Evolutionary conservation across 192 early-diverging fungal genomes (phyloP), one percentile per base, ranked within the genome.

Genomic region (Lunasporangiospora selenospora): DNA sequence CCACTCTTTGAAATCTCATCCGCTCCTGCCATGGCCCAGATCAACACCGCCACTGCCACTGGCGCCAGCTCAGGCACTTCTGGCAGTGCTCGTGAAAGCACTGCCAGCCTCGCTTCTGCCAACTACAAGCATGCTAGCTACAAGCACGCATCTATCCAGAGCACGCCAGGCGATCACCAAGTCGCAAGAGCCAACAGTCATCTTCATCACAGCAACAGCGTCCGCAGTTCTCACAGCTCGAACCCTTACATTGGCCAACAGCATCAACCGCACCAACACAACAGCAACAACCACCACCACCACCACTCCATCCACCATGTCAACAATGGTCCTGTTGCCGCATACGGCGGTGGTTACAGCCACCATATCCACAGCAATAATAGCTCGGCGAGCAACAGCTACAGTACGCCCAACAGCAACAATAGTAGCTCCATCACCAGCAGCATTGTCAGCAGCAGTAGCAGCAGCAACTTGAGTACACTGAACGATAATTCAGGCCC

Each of bases 31-130:
- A 38, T 36, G 13, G 62, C 50, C 33, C 62, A 50, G 6, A 47
- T 52, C 7, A 54, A 43, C n/a, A n/a, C n/a, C n/a, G n/a, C n/a
- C n/a, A n/a, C n/a, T n/a, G n/a, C 62, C 15, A 31, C 56, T 1
- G 55, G 64, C 27, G 19, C 26, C 16, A 31, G 24, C 23, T 43
- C 41, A 31, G 50, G 53, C 27, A 47, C 65, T 13, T 53, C 65
- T 2, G 59, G 56, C 42, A 67, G 50, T 40, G n/a, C n/a, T n/a
- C n/a, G n/a, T n/a, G n/a, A n/a, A n/a, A 67, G 56, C 43, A 58
- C 53, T 37, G 51, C 56, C 37, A 58, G 55, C 39, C 49, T 67
- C 23, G 55, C 48, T 16, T 52, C 51, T 26, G 30, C 29, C 44
- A 57, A 54, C 26, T 24, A 33, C 7, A 56, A 65, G n/a, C n/a